Conservation (phyloP, 345 rosid genomes). For the Kernera saxatilis region DNA sequence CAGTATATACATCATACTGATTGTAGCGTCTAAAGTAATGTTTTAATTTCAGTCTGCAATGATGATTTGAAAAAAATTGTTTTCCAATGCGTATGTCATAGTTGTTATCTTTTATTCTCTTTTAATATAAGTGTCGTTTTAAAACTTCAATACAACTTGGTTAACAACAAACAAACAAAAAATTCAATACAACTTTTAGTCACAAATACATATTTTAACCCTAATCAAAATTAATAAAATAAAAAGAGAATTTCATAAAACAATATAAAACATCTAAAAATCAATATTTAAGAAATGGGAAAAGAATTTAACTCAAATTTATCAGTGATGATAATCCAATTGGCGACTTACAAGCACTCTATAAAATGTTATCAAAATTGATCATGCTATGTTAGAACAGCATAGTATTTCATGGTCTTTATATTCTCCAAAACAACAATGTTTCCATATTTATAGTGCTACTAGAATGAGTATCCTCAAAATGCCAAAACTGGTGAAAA, state of each 20-base stretch:
- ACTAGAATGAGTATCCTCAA: neutral
- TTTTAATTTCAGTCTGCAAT: constrained; percentile 8
- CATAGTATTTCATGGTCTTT: neutral
- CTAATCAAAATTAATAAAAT: too few relatives aligned
- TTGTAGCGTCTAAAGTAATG: constrained; percentile 1
- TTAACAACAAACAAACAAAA: too few relatives aligned
- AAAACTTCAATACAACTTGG: too few relatives aligned
- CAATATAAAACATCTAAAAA: too few relatives aligned
- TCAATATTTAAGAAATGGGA: too few relatives aligned
- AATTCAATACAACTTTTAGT: too few relatives aligned
- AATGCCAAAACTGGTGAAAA: neutral
- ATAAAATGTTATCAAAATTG: neutral
- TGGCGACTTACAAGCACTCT: neutral
- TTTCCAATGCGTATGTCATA: neutral
- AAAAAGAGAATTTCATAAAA: too few relatives aligned
- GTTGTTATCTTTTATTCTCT: neutral
- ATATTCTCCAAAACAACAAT: neutral
- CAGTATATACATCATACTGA: neutral
- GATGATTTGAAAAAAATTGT: neutral
- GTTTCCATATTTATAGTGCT: neutral
- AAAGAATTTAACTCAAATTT: too few relatives aligned
- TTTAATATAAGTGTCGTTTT: too few relatives aligned
- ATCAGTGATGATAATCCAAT: neutral
- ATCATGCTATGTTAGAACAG: neutral
- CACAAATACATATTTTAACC: too few relatives aligned